Percentiles rank a stretch among this genome's conserved stretches.
These are phyloP conservation scores for Juncus inflexus DNA, from an alignment of 176 grass and related monocot species.

Conservation along the genomic window DNA sequence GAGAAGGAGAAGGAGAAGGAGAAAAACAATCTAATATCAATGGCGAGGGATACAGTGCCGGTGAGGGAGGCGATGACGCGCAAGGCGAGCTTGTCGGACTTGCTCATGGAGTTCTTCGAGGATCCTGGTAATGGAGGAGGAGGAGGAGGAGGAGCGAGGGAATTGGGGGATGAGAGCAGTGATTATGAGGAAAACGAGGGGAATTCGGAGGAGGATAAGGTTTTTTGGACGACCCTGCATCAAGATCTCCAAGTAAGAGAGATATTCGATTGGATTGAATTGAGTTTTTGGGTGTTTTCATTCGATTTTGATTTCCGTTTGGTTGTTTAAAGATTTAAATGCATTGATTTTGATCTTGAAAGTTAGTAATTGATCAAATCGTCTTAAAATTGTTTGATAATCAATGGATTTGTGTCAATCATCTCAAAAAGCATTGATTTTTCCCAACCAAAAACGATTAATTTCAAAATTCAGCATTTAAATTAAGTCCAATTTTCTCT, in stretches of 20 bases:
- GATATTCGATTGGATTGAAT: background rate
- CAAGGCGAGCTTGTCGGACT: constrained; percentile 29
- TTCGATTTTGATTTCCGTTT: too few relatives aligned
- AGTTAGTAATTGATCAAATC: too few relatives aligned
- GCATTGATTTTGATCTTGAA: too few relatives aligned
- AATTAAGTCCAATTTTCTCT: background rate
- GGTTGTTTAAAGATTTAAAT: too few relatives aligned
- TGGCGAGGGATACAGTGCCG: constrained; percentile 12
- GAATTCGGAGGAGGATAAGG: constrained; percentile 14
- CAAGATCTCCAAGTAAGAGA: constrained; percentile 32
- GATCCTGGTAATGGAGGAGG: constrained; percentile 14
- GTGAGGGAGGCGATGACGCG: constrained; percentile 1
- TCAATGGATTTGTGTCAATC: too few relatives aligned
- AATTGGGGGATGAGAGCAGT: background rate
- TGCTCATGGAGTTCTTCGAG: constrained; percentile 36
- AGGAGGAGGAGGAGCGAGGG: background rate
- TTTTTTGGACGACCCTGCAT: constrained; percentile 20
- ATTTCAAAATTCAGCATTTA: too few relatives aligned
- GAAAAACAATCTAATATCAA: constrained; percentile 1
- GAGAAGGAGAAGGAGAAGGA: too few relatives aligned
- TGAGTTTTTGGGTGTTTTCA: too few relatives aligned
- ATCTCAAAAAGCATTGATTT: too few relatives aligned
- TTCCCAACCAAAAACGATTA: too few relatives aligned
- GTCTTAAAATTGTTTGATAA: too few relatives aligned
- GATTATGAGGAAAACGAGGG: constrained; percentile 19